A percentile compares a stretch with the other conserved stretches of the same genome.
phyloP scores from a whole-genome alignment of 169 alveolate species.

The Plasmodium chabaudi region DNA sequence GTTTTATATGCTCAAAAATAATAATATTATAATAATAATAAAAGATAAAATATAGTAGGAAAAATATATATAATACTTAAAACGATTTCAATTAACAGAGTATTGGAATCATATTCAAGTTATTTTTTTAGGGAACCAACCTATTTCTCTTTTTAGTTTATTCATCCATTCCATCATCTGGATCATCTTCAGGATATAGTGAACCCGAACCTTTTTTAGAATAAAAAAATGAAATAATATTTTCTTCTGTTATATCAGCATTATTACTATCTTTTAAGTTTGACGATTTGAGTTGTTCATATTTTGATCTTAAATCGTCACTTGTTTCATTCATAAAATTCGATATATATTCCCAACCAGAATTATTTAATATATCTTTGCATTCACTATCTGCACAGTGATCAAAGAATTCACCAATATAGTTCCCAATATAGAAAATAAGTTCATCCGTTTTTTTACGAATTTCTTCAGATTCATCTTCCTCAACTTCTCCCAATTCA shows the following conservation, averaged over 20 bases:
- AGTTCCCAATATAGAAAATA: conserved; percentile 30
- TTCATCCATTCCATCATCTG: no score
- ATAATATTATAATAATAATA: no score
- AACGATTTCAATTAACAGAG: no score
- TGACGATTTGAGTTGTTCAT: background rate
- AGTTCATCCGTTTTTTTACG: conserved; percentile 25
- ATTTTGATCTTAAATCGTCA: conserved; percentile 2
- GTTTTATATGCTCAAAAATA: no score
- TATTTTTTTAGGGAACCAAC: no score
- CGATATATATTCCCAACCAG: conserved; percentile 56
- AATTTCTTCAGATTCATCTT: conserved; percentile 2
- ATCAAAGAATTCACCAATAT: conserved; percentile 14
- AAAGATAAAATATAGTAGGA: no score
- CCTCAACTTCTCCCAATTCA: background rate
- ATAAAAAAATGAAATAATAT: background rate
- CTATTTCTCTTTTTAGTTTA: no score
- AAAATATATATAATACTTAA: no score
- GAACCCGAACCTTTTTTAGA: background rate
- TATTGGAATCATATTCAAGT: no score
- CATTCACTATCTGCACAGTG: conserved; percentile 38
- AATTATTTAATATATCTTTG: conserved; percentile 14
- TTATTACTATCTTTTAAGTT: background rate
- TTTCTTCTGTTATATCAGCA: background rate
- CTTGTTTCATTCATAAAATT: conserved; percentile 21
- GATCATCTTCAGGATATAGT: no score